These are phyloP conservation scores for Saccharomycopsis sp. DNA, from an alignment of 805 yeast genomes.

Conservation along the genomic window DNA sequence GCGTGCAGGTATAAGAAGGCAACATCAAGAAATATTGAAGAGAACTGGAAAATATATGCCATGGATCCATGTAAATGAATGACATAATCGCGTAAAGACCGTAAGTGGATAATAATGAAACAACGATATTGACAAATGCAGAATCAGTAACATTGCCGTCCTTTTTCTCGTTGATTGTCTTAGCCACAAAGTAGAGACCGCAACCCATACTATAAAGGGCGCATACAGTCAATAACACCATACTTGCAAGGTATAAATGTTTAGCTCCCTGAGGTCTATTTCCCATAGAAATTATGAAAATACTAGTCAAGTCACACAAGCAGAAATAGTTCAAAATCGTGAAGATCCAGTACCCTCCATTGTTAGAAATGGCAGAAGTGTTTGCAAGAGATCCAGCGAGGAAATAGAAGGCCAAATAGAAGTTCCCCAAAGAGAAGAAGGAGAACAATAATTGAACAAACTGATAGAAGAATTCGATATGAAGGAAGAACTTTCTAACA, in stretches of 20 bases:
- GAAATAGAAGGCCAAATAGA: constrained; percentile 86
- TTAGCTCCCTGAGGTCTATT: constrained; percentile 96
- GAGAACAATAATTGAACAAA: constrained; percentile 73
- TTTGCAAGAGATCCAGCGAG: constrained; percentile 77
- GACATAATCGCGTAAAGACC: constrained; percentile 85
- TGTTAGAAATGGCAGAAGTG: constrained; percentile 44
- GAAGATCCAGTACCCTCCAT: constrained; percentile 79
- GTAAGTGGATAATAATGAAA: constrained; percentile 83
- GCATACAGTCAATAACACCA: constrained; percentile 67
- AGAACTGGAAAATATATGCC: constrained; percentile 90
- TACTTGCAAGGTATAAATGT: constrained; percentile 63
- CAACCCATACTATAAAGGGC: constrained; percentile 75
- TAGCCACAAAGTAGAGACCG: constrained; percentile 73
- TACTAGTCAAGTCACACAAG: constrained; percentile 75
- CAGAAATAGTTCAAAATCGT: constrained; percentile 81
- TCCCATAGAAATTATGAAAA: constrained; percentile 91
- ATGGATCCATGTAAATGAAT: constrained; percentile 82
- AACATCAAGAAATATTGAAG: constrained; percentile 81
- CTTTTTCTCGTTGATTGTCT: constrained; percentile 40
- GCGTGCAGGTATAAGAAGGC: constrained; percentile 86
- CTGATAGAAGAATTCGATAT: constrained; percentile 85
- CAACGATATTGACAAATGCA: constrained; percentile 68
- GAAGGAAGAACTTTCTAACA: constrained; percentile 73
- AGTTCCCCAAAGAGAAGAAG: constrained; percentile 88
- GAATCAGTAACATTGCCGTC: constrained; percentile 31